These are phyloP conservation scores for Jaltomata sinuosa DNA, from an alignment of 257 asterid genomes.

Conservation along the genomic window DNA sequence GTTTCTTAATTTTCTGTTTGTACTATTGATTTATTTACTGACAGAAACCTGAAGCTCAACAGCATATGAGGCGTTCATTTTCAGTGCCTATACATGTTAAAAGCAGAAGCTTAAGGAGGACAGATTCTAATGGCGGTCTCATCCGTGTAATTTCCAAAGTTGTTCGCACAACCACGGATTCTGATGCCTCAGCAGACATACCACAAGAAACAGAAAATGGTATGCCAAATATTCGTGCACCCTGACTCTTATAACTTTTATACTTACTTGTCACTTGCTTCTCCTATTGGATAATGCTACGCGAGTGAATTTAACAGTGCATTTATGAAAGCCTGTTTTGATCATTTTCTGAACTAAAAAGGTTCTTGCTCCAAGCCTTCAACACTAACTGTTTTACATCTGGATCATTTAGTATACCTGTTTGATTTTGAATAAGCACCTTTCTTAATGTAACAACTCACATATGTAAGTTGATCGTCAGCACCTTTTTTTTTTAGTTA, in stretches of 20 bases:
- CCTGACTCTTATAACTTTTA: background rate
- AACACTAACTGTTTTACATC: background rate
- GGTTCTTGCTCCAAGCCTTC: background rate
- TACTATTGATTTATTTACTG: conserved; percentile 12
- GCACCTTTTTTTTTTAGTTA: background rate
- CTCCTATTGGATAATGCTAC: background rate
- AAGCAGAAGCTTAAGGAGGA: conserved; percentile 59
- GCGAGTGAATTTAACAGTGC: background rate
- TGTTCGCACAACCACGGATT: conserved; percentile 32
- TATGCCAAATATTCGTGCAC: conserved; percentile 14
- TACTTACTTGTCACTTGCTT: background rate
- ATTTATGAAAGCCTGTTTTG: background rate
- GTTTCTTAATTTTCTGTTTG: background rate
- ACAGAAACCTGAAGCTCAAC: conserved; percentile 51
- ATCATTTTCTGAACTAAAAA: background rate
- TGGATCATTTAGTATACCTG: background rate
- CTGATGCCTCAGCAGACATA: conserved; percentile 39
- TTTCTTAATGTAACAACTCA: background rate
- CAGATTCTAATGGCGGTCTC: conserved; percentile 67
- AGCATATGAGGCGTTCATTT: conserved; percentile 60
- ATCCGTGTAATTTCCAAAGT: conserved; percentile 69
- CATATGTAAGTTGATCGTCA: background rate
- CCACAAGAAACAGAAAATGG: conserved; percentile 47
- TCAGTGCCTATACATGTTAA: conserved; percentile 86
- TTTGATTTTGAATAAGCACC: background rate